These are phyloP conservation scores for Vigna trinervia DNA, from an alignment of 306 rosid species.

Conservation along the genomic window DNA sequence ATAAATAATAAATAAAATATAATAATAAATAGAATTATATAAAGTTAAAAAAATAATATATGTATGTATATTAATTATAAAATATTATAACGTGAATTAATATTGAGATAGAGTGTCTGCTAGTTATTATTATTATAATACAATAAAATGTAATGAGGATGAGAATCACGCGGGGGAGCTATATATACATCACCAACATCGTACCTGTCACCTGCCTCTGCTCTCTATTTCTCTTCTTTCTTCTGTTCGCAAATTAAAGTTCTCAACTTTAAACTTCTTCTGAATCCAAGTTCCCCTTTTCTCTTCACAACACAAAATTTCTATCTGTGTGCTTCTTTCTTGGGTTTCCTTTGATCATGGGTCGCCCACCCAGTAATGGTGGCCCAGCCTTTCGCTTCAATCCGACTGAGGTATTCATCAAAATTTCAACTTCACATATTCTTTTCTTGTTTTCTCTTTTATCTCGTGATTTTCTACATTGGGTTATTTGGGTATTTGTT, in stretches of 20 bases:
- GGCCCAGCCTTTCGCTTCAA: conserved; percentile 97
- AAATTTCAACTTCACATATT: not conserved
- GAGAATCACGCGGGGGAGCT: not conserved
- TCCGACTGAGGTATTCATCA: conserved; percentile 67
- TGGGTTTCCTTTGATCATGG: conserved; percentile 55
- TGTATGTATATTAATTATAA: no score
- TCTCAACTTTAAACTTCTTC: not conserved
- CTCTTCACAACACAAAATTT: not conserved
- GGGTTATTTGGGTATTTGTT: conserved; percentile 9
- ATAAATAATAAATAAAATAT: no score
- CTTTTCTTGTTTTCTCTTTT: not conserved
- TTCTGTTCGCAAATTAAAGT: not conserved
- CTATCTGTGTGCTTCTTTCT: not conserved
- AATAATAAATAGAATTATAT: not conserved
- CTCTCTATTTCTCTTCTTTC: not conserved
- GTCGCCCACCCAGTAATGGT: conserved; percentile 97
- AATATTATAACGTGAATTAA: no score
- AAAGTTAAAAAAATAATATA: not conserved
- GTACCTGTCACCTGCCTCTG: conserved; percentile 26
- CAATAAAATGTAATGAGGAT: not conserved
- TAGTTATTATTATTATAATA: not conserved
- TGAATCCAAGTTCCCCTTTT: not conserved
- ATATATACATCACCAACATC: conserved; percentile 3
- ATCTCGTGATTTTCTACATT: not conserved
- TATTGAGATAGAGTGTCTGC: no score